phyloP scores from a whole-genome alignment of 2,329 filamentous ascomycete genomes.

The Verticillium klebahnii region DNA sequence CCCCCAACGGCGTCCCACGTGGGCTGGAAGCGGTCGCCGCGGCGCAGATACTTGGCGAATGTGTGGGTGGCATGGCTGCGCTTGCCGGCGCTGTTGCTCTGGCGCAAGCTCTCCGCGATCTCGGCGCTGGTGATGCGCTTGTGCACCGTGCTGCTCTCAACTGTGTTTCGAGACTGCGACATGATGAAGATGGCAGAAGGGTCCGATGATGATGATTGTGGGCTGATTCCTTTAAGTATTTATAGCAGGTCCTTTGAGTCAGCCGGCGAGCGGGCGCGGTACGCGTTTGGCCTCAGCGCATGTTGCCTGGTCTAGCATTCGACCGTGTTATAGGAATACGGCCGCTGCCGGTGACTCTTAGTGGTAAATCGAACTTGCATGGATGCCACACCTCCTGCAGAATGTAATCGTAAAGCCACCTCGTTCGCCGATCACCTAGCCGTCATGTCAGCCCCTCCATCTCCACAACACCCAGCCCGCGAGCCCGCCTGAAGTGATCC shows the following conservation, averaged over 20 bases:
- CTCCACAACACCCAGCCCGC: conserved; percentile 21
- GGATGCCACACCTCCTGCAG: no score
- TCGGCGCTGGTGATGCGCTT: neutral
- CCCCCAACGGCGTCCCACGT: conserved; percentile 17
- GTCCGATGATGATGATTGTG: no score
- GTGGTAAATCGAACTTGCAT: no score
- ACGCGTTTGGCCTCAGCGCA: no score
- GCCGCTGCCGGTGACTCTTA: no score
- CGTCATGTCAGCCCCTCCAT: conserved; percentile 4
- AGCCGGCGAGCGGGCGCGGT: no score
- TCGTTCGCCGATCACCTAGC: no score
- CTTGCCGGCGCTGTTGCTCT: conserved; percentile 11
- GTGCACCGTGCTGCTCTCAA: neutral
- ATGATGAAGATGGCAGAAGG: neutral
- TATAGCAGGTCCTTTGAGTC: no score
- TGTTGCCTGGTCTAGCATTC: no score
- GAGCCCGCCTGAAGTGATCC: conserved; percentile 19
- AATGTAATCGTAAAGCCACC: no score
- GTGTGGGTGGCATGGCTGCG: conserved; percentile 13
- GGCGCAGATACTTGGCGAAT: conserved; percentile 17
- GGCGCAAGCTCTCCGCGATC: conserved; percentile 5
- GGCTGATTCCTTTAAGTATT: no score
- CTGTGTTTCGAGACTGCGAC: neutral
- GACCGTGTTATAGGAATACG: no score
- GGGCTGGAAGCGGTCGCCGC: conserved; percentile 13